phyloP scores from a whole-genome alignment of 2,329 filamentous ascomycete species.

The Venturia aucupariae region DNA sequence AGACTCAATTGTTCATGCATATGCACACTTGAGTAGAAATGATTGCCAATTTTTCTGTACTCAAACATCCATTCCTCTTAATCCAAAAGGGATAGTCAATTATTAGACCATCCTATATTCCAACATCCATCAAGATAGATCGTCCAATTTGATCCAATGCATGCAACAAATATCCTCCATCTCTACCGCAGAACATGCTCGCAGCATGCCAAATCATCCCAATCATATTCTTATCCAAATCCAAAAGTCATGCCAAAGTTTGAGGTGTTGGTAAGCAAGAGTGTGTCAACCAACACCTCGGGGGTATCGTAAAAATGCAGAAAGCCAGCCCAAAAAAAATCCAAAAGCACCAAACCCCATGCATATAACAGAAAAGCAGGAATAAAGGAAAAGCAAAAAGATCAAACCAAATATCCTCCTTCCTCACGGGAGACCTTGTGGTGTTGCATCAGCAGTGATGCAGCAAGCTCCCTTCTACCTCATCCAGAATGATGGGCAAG shows the following conservation, averaged over 20 bases:
- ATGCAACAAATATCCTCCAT: not conserved
- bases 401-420: not conserved
- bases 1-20: too few species aligned
- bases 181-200: not conserved
- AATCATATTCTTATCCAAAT: not conserved
- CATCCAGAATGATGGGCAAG: not conserved
- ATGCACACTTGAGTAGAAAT: too few species aligned
- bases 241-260: not conserved
- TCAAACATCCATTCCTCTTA: too few species aligned
- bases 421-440: not conserved
- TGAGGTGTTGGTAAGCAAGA: not conserved
- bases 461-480: not conserved
- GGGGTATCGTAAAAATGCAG: slow-evolving; percentile 2
- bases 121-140: not conserved
- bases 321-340: not conserved
- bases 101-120: not conserved
- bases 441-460: not conserved
- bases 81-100: not conserved
- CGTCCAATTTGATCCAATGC: not conserved
- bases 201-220: not conserved
- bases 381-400: not conserved
- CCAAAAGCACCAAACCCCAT: not conserved
- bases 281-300: not conserved
- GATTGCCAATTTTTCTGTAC: too few species aligned
- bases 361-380: not conserved